Conservation (phyloP, 129 eudicot species). For the Sambucus nigra region DNA sequence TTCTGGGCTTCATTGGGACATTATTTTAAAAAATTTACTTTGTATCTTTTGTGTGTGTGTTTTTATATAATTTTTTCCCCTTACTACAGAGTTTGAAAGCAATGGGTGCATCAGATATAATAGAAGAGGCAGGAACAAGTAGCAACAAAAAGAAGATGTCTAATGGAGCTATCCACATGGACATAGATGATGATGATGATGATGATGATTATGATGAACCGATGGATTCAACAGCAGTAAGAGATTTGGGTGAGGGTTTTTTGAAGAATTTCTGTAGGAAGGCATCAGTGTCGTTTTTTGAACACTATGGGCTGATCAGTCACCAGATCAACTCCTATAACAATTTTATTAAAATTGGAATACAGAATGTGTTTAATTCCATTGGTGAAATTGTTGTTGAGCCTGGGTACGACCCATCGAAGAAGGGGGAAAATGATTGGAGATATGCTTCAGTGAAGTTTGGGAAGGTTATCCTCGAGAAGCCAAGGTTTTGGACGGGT, state of each 20-base stretch:
- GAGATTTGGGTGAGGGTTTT: conserved; percentile 27
- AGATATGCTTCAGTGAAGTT: conserved; percentile 54
- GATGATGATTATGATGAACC: conserved; percentile 24
- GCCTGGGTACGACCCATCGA: conserved; percentile 66
- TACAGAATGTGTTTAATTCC: conserved; percentile 65
- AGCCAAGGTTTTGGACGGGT: conserved; percentile 65
- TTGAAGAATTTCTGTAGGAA: conserved; percentile 45
- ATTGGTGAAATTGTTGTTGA: conserved; percentile 55
- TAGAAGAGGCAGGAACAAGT: conserved; percentile 11
- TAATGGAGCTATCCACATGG: conserved; percentile 23
- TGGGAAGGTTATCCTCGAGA: conserved; percentile 66
- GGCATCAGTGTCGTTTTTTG: conserved; percentile 58
- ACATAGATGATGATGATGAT: conserved; percentile 19
- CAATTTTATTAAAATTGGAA: conserved; percentile 50
- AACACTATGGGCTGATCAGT: conserved; percentile 59
- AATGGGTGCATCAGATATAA: conserved; percentile 16
- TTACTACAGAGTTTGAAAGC: not conserved
- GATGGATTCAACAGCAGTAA: conserved; percentile 10
- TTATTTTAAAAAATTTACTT: too few relatives aligned
- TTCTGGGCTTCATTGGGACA: not conserved
- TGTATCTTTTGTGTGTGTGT: not conserved
- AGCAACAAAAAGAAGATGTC: not conserved
- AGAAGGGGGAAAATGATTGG: conserved; percentile 52
- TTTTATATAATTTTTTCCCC: not conserved
- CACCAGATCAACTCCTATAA: conserved; percentile 88